Evolutionary conservation across 2,329 filamentous ascomycete species (phyloP).

Genomic region (Hymenoscyphus occultus): DNA sequence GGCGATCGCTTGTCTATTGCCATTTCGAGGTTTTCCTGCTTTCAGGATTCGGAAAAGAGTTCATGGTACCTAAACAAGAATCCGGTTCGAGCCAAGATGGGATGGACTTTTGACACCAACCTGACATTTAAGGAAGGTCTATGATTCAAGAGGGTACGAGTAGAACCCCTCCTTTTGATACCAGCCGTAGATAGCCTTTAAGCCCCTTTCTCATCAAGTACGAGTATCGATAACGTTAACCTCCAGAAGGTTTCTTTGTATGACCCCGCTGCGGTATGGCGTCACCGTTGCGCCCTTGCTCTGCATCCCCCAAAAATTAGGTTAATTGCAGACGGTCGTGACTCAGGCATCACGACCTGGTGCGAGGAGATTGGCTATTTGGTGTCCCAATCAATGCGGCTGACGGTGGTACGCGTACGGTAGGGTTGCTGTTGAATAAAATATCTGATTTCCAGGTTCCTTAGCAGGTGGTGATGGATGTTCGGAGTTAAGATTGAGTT

Average conservation of each 20-base stretch:
- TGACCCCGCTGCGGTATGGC: background rate
- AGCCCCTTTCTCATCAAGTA: background rate
- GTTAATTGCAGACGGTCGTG: background rate
- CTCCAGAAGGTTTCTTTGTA: too few relatives aligned
- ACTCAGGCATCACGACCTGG: slow-evolving; percentile 6
- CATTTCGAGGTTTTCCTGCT: background rate
- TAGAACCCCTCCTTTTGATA: background rate
- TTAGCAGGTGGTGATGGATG: background rate
- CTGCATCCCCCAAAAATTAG: background rate
- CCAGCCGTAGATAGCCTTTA: background rate
- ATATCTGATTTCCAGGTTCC: background rate
- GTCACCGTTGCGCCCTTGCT: background rate
- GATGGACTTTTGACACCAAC: background rate
- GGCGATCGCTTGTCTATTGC: background rate
- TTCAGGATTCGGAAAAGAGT: background rate
- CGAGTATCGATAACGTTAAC: background rate
- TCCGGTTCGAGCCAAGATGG: background rate
- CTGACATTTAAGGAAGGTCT: background rate
- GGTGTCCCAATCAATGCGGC: background rate
- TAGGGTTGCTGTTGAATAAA: too few relatives aligned
- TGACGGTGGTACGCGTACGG: background rate
- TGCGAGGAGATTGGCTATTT: background rate
- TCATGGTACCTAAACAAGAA: background rate
- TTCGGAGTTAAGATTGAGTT: slow-evolving; percentile 1
- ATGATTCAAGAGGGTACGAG: background rate